Conservation (phyloP, 768 basidiomycete genomes). For the Artomyces pyxidatus region DNA sequence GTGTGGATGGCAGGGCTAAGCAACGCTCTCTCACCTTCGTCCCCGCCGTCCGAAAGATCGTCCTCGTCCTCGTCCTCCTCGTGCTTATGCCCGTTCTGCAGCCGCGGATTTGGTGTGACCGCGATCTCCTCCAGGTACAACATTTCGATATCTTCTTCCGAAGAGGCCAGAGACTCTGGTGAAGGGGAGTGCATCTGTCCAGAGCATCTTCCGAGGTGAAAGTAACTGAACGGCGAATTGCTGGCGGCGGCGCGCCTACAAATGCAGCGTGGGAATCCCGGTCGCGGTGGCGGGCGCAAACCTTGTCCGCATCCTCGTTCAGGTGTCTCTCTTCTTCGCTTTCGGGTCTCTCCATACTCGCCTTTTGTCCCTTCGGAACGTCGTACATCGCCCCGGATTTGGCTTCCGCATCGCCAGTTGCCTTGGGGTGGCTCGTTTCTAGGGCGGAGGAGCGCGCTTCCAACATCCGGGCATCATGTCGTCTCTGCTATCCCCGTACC, state of each 20-base stretch:
- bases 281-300: constrained; percentile 16
- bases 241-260: too few species aligned
- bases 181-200: not conserved
- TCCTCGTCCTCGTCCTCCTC: constrained; percentile 11
- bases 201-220: not conserved
- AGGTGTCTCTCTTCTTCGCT: not conserved
- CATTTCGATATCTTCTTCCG: constrained; percentile 26
- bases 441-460: constrained; percentile 4
- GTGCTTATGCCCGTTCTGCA: not conserved
- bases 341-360: not conserved
- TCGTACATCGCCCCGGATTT: not conserved
- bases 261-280: constrained; percentile 11
- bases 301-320: constrained; percentile 13
- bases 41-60: constrained; percentile 22
- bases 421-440: constrained; percentile 2
- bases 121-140: constrained; percentile 21
- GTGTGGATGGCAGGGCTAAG: constrained; percentile 28
- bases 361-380: constrained; percentile 1
- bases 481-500: constrained; percentile 47
- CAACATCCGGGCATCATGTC: constrained; percentile 37
- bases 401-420: not conserved
- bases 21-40: constrained; percentile 38
- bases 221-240: too few species aligned
- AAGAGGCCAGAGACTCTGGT: constrained; percentile 6
- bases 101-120: constrained; percentile 18